Conservation (phyloP, 208 protist genomes). For the Trypanosoma avium region DNA sequence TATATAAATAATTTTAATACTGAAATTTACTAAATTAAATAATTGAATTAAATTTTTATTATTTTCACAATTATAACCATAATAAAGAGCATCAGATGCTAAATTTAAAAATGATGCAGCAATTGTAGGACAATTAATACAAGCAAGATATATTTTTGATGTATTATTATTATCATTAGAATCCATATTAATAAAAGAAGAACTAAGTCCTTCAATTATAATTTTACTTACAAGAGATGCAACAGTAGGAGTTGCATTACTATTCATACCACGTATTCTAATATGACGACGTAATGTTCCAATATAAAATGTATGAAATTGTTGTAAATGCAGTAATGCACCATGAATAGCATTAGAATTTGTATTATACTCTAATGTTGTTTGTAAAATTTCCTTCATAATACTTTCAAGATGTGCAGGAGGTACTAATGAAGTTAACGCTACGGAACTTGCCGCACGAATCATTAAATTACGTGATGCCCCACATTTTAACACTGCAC, state of each 20-base stretch:
- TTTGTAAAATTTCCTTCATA: conserved; percentile 15
- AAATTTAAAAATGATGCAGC: conserved; percentile 51
- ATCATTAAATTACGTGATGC: conserved; percentile 73
- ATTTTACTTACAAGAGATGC: conserved; percentile 20
- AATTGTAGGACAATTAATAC: conserved; percentile 52
- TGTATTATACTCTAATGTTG: background rate
- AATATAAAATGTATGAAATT: conserved; percentile 78
- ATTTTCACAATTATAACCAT: conserved; percentile 1
- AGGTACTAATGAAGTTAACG: conserved; percentile 78
- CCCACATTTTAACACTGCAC: conserved; percentile 55
- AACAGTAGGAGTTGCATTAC: conserved; percentile 26
- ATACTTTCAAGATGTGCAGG: conserved; percentile 6
- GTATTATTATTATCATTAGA: too few species aligned
- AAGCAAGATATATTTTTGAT: conserved; percentile 27
- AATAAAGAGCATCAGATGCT: conserved; percentile 59
- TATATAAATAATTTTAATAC: conserved; percentile 1
- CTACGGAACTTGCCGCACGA: conserved; percentile 69
- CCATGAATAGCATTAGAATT: conserved; percentile 71
- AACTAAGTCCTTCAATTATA: conserved; percentile 13
- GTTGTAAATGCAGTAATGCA: conserved; percentile 69
- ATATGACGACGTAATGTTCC: conserved; percentile 52
- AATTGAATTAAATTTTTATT: background rate
- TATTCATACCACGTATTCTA: conserved; percentile 32
- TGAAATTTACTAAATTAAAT: conserved; percentile 3
- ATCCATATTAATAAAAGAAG: background rate